phyloP scores from a whole-genome alignment of 108 stramenopile species.

The Mayamaea pseudoterrestris region DNA sequence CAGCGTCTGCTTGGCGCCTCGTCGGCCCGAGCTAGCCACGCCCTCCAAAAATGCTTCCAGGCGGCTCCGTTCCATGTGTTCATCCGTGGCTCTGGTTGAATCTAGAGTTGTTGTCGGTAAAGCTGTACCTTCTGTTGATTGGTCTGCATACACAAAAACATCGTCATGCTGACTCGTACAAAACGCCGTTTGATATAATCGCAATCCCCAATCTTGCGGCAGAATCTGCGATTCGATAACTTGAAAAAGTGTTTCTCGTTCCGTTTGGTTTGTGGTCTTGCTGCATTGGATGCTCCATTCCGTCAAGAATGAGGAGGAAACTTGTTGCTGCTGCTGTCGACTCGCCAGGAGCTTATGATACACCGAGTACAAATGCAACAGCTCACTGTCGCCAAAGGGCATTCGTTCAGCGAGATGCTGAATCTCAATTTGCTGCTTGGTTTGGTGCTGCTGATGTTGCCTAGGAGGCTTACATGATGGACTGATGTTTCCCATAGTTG shows the following conservation, averaged over 20 bases:
- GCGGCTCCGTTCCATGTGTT: slow-evolving; percentile 15
- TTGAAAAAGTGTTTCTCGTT: not conserved
- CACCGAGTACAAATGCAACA: slow-evolving; percentile 22
- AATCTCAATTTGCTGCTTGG: slow-evolving; percentile 21
- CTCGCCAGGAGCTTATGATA: slow-evolving; percentile 12
- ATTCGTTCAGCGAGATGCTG: slow-evolving; percentile 30
- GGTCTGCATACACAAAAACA: not conserved
- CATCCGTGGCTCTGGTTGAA: slow-evolving; percentile 8
- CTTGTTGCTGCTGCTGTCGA: not conserved
- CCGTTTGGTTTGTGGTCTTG: not conserved
- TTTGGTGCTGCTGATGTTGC: too few relatives aligned
- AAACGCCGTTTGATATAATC: slow-evolving; percentile 26
- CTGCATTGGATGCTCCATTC: not conserved
- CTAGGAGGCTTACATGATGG: too few relatives aligned
- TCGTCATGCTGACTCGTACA: not conserved
- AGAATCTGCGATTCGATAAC: slow-evolving; percentile 26
- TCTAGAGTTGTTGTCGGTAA: not conserved
- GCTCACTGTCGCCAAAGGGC: slow-evolving; percentile 48
- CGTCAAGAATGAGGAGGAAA: not conserved
- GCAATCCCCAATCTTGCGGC: slow-evolving; percentile 19
- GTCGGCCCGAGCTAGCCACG: slow-evolving; percentile 14
- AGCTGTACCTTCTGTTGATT: not conserved
- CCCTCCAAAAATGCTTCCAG: slow-evolving; percentile 40
- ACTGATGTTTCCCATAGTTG: too few relatives aligned
- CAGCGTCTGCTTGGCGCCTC: slow-evolving; percentile 19